Conservation (phyloP, 2,329 filamentous ascomycete genomes). For the Nemania sp. region DNA sequence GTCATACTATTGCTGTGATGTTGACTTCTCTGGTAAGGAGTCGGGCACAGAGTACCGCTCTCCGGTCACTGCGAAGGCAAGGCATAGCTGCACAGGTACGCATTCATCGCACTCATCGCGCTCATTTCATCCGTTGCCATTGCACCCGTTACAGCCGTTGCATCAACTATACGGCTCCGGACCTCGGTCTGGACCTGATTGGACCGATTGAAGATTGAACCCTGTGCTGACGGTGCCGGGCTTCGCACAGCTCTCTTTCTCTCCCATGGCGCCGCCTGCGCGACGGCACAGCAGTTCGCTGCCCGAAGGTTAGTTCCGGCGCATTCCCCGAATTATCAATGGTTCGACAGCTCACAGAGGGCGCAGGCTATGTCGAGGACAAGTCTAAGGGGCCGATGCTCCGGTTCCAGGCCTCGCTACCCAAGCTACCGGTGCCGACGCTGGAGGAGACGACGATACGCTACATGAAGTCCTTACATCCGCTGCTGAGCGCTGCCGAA, state of each 20-base stretch:
- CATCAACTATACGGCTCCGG: too few species aligned
- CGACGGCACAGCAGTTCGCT: constrained; percentile 62
- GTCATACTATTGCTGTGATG: constrained; percentile 37
- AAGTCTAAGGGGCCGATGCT: constrained; percentile 78
- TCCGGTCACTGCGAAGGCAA: constrained; percentile 36
- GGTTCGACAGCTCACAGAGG: constrained; percentile 10
- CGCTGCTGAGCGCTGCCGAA: constrained; percentile 70
- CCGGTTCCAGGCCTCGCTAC: constrained; percentile 84
- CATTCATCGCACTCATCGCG: neutral
- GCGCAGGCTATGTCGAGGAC: constrained; percentile 76
- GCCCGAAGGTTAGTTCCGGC: constrained; percentile 50
- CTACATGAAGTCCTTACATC: constrained; percentile 79
- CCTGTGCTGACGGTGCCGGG: neutral
- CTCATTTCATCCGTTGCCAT: neutral
- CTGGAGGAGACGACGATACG: constrained; percentile 80
- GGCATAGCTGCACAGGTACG: constrained; percentile 32
- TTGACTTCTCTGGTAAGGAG: constrained; percentile 41
- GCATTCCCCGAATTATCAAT: constrained; percentile 6
- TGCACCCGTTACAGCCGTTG: too few species aligned
- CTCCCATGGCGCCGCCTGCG: constrained; percentile 58
- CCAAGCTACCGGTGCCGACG: constrained; percentile 75
- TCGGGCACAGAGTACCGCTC: constrained; percentile 40
- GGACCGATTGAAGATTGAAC: too few species aligned
- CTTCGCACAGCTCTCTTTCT: constrained; percentile 43
- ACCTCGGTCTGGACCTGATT: too few species aligned